These are phyloP conservation scores for Plasmodium vivax DNA, from an alignment of 169 alveolate species.

Conservation along the genomic window DNA sequence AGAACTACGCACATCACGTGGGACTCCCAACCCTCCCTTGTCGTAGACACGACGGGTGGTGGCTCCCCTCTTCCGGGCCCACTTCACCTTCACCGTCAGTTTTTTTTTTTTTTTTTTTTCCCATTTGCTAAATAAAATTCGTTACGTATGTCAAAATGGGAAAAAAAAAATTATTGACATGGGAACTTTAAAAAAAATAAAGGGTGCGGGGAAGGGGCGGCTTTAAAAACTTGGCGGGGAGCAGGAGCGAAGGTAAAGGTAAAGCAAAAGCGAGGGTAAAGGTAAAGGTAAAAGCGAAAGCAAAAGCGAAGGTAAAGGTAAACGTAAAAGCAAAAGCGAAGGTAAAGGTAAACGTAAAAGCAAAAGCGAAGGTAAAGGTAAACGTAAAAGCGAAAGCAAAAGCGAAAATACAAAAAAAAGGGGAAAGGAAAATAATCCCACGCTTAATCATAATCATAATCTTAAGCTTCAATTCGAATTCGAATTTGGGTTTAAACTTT, in stretches of 20 bases:
- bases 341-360: not conserved
- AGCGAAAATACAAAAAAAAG: not conserved
- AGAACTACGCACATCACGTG: not conserved
- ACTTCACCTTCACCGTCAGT: not conserved
- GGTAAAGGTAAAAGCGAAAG: not conserved
- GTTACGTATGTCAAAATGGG: not conserved
- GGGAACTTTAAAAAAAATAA: slow-evolving; percentile 14
- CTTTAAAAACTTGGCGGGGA: not conserved
- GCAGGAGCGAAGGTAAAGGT: not conserved
- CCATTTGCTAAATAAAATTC: not conserved
- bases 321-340: not conserved
- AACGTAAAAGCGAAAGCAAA: not conserved
- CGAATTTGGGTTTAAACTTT: not conserved
- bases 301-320: not conserved
- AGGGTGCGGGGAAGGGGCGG: not conserved
- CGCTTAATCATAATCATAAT: not conserved
- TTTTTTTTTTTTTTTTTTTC: slow-evolving; percentile 1
- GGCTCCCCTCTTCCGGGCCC: not conserved
- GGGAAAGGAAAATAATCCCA: not conserved
- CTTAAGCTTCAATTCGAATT: not conserved
- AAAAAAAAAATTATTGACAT: slow-evolving; percentile 7
- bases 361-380: not conserved
- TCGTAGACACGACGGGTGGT: not conserved
- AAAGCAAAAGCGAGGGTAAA: not conserved
- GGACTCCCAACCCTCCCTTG: not conserved